Percentiles rank a stretch among this genome's conserved stretches.
Evolutionary conservation across 2,329 filamentous ascomycete species (phyloP).

Genomic region (Fonsecaea multimorphosa): DNA sequence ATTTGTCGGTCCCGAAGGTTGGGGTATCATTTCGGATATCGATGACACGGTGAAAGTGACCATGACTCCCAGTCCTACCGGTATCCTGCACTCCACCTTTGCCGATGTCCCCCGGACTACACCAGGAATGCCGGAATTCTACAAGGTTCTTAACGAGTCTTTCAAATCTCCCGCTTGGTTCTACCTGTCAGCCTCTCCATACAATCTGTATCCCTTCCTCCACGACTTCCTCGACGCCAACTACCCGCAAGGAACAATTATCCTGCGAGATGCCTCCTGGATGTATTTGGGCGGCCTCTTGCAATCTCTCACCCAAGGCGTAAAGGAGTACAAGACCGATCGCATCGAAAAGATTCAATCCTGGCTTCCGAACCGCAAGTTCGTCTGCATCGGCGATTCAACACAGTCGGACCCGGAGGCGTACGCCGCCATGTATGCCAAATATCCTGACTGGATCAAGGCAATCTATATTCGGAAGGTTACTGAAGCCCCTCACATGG

Average conservation of each 20-base stretch:
- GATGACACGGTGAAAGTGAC: conserved; percentile 97
- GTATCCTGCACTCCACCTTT: conserved; percentile 84
- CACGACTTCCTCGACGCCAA: conserved; percentile 71
- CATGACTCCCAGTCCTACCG: conserved; percentile 76
- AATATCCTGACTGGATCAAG: conserved; percentile 76
- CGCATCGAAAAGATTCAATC: conserved; percentile 77
- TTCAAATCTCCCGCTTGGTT: conserved; percentile 76
- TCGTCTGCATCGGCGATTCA: conserved; percentile 87
- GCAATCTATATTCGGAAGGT: conserved; percentile 87
- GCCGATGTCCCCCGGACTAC: conserved; percentile 74
- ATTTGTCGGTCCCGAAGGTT: conserved; percentile 77
- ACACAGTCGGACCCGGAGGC: conserved; percentile 91
- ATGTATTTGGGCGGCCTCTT: conserved; percentile 82
- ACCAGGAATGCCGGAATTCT: conserved; percentile 83
- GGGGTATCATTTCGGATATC: conserved; percentile 85
- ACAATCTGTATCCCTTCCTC: conserved; percentile 91
- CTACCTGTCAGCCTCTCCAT: conserved; percentile 91
- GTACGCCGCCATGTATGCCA: conserved; percentile 77
- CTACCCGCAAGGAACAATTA: conserved; percentile 79
- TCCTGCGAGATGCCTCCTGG: conserved; percentile 85
- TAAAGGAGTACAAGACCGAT: conserved; percentile 79
- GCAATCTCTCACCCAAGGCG: conserved; percentile 77
- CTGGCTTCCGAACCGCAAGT: conserved; percentile 78
- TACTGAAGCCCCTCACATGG: conserved; percentile 74
- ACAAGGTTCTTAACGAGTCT: conserved; percentile 65